A percentile compares a stretch with the other conserved stretches of the same genome.
Conservation (phyloP, 1,139 yeast genomes). For the Pichia sp. region DNA sequence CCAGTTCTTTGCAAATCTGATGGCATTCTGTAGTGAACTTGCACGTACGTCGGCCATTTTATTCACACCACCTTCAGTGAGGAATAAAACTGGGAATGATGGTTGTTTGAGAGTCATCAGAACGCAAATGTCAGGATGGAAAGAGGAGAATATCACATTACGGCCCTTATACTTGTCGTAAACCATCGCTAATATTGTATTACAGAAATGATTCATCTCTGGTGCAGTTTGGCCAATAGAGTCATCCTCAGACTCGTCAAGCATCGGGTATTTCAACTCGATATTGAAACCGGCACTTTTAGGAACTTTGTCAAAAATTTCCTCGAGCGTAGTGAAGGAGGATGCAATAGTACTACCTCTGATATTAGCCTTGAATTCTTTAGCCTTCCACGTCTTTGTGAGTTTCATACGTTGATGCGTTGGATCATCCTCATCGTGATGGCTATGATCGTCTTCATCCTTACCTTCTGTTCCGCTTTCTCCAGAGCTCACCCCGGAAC, state of each 20-base stretch:
- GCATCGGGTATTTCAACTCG: slow-evolving; percentile 93
- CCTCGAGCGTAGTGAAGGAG: slow-evolving; percentile 82
- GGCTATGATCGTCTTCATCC: no score
- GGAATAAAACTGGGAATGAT: slow-evolving; percentile 77
- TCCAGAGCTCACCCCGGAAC: not conserved
- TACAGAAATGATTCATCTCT: slow-evolving; percentile 83
- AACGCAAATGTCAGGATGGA: slow-evolving; percentile 90
- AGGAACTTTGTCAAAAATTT: slow-evolving; percentile 77
- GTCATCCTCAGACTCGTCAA: slow-evolving; percentile 85
- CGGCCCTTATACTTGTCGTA: slow-evolving; percentile 75
- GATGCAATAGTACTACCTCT: slow-evolving; percentile 90
- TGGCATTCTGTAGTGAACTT: slow-evolving; percentile 81
- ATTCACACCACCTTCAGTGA: slow-evolving; percentile 83
- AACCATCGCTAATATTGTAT: slow-evolving; percentile 71
- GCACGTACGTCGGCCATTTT: slow-evolving; percentile 88
- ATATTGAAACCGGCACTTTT: slow-evolving; percentile 85
- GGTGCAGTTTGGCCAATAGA: slow-evolving; percentile 81
- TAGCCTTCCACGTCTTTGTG: slow-evolving; percentile 79
- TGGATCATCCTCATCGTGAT: slow-evolving; percentile 14
- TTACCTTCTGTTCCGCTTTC: not conserved
- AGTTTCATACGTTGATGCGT: slow-evolving; percentile 61
- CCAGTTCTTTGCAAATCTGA: slow-evolving; percentile 89
- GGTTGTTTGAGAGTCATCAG: slow-evolving; percentile 89
- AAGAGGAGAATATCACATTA: slow-evolving; percentile 85
- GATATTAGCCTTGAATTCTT: slow-evolving; percentile 86